phyloP scores from a whole-genome alignment of 352 stramenopile genomes.

The Globisporangium paddicum region DNA sequence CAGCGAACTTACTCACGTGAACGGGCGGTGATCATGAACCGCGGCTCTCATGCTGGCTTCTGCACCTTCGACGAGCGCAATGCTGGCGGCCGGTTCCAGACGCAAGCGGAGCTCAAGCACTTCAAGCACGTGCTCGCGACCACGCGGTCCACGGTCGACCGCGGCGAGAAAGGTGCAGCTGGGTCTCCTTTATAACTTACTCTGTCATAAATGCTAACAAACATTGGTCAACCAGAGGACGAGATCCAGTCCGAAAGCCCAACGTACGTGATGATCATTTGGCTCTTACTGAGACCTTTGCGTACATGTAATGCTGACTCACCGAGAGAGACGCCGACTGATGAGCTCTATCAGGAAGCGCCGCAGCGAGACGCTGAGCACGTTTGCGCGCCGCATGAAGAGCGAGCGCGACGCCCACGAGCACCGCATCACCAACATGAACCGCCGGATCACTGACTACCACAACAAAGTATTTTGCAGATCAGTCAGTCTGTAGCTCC shows the following conservation, averaged over 20 bases:
- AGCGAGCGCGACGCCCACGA: slow-evolving; percentile 52
- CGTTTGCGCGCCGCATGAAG: slow-evolving; percentile 51
- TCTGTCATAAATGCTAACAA: background rate
- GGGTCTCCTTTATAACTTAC: background rate
- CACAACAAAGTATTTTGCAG: slow-evolving; percentile 52
- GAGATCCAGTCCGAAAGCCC: slow-evolving; percentile 37
- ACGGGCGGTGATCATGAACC: slow-evolving; percentile 43
- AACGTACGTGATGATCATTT: slow-evolving; percentile 27
- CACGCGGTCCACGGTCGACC: slow-evolving; percentile 43
- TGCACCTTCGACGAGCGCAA: slow-evolving; percentile 79
- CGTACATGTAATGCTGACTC: background rate
- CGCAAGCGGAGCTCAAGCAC: slow-evolving; percentile 63
- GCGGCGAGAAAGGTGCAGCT: slow-evolving; percentile 42
- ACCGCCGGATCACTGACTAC: slow-evolving; percentile 76
- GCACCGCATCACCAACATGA: slow-evolving; percentile 72
- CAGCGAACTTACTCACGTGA: no score
- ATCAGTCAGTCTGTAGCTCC: background rate
- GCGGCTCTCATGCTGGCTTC: slow-evolving; percentile 56
- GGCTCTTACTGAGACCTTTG: background rate
- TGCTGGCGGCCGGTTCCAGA: slow-evolving; percentile 65
- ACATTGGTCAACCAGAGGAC: slow-evolving; percentile 18
- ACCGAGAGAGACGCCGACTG: background rate
- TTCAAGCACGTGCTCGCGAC: slow-evolving; percentile 70
- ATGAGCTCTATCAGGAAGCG: slow-evolving; percentile 20
- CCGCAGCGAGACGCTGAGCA: slow-evolving; percentile 52